These are phyloP conservation scores for Celoporthe dispersa DNA, from an alignment of 2,329 filamentous ascomycete species.

Conservation along the genomic window DNA sequence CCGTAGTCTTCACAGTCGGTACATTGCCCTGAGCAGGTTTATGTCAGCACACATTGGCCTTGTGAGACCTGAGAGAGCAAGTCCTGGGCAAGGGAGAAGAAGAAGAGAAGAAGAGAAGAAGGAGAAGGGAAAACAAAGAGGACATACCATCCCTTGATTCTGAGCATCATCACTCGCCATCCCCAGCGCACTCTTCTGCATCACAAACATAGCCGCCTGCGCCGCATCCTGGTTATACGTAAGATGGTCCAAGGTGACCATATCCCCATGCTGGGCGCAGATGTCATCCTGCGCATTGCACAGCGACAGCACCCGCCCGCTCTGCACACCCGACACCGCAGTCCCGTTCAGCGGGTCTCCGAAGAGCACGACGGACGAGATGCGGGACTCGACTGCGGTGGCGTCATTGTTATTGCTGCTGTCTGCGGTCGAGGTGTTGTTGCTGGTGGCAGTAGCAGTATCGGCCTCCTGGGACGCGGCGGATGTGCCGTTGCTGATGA, in stretches of 20 bases:
- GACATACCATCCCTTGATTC: conserved; percentile 34
- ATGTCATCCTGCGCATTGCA: conserved; percentile 28
- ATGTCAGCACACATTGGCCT: conserved; percentile 3
- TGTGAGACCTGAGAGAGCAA: no score
- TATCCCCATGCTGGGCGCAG: conserved; percentile 30
- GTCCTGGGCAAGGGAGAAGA: background rate
- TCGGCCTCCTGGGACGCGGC: no score
- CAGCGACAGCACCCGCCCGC: conserved; percentile 17
- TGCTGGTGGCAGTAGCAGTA: no score
- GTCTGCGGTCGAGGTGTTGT: conserved; percentile 4
- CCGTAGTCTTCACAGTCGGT: conserved; percentile 11
- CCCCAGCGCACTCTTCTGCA: conserved; percentile 35
- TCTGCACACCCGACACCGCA: conserved; percentile 19
- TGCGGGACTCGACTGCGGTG: conserved; percentile 9
- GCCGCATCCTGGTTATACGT: conserved; percentile 34
- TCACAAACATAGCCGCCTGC: conserved; percentile 36
- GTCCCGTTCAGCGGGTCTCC: conserved; percentile 30
- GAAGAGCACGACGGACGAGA: conserved; percentile 23
- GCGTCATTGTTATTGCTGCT: background rate
- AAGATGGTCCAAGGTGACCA: conserved; percentile 36
- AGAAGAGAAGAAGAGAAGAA: background rate
- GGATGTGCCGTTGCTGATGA: conserved; percentile 3
- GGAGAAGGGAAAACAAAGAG: no score
- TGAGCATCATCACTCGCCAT: conserved; percentile 34
- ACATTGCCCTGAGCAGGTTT: conserved; percentile 14